Evolutionary conservation across 208 protist genomes (phyloP).

Genomic region (Acanthamoeba triangularis): DNA sequence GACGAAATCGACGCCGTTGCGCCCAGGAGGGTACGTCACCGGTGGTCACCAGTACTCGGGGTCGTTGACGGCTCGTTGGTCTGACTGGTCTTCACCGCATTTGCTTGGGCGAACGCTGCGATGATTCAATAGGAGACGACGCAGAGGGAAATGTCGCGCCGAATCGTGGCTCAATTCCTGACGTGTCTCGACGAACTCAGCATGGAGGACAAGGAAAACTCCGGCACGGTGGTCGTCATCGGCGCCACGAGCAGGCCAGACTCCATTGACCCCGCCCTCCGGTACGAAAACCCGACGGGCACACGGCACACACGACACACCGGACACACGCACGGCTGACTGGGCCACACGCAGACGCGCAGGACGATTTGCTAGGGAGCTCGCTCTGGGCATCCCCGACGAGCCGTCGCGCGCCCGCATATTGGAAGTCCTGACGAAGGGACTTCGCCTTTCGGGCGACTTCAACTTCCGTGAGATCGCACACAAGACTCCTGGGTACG

Average conservation of each 20-base stretch:
- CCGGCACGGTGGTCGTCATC: slow-evolving; percentile 95
- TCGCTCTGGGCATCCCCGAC: slow-evolving; percentile 97
- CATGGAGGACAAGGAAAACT: neutral
- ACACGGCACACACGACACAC: too few relatives aligned
- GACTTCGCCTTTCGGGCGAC: slow-evolving; percentile 92
- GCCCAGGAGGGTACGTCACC: too few relatives aligned
- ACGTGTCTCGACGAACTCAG: slow-evolving; percentile 86
- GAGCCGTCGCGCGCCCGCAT: slow-evolving; percentile 93
- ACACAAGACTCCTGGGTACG: slow-evolving; percentile 96
- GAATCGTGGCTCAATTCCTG: slow-evolving; percentile 74
- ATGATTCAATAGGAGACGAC: slow-evolving; percentile 95
- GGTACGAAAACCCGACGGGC: neutral
- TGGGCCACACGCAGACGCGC: slow-evolving; percentile 95
- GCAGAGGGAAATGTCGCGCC: slow-evolving; percentile 95
- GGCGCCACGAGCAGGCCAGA: slow-evolving; percentile 98
- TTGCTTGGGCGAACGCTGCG: too few relatives aligned
- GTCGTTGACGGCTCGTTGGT: too few relatives aligned
- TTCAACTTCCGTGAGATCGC: slow-evolving; percentile 97
- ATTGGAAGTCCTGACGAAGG: slow-evolving; percentile 92
- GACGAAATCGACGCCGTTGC: slow-evolving; percentile 99
- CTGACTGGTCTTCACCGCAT: too few relatives aligned
- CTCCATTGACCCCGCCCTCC: slow-evolving; percentile 94
- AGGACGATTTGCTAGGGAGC: slow-evolving; percentile 99
- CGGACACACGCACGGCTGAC: neutral
- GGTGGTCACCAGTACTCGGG: too few relatives aligned